A percentile compares a stretch with the other conserved stretches of the same genome.
Evolutionary conservation across 139 green algal genomes (phyloP).

Genomic region (Raphidocelis subcapitata): DNA sequence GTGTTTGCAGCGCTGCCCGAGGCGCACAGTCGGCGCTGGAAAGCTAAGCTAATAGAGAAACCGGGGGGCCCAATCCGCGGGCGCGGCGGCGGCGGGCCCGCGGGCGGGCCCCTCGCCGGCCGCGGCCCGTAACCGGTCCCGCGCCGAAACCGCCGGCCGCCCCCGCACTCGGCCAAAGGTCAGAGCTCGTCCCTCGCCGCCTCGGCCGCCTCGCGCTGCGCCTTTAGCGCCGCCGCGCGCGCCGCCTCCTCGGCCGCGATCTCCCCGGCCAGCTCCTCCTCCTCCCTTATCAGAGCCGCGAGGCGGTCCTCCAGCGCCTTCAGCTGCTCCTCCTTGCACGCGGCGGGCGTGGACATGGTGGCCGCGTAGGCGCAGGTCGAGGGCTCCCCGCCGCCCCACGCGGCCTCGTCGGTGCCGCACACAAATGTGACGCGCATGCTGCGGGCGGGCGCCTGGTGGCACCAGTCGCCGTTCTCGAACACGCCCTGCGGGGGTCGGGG

Average conservation of each 20-base stretch:
- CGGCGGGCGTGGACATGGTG: conserved; percentile 59
- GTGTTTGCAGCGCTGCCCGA: too few relatives aligned
- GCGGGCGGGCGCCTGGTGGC: conserved; percentile 67
- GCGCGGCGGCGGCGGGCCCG: too few relatives aligned
- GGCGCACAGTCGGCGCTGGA: too few relatives aligned
- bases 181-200: background rate
- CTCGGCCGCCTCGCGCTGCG: background rate
- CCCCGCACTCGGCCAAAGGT: background rate
- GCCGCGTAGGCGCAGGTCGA: conserved; percentile 74
- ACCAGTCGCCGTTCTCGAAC: conserved; percentile 59
- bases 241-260: conserved; percentile 21
- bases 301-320: conserved; percentile 27
- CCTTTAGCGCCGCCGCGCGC: background rate
- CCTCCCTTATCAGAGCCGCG: conserved; percentile 7
- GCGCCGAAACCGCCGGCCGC: too few relatives aligned
- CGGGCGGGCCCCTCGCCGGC: too few relatives aligned
- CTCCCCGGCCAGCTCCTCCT: conserved; percentile 30
- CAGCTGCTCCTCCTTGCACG: conserved; percentile 47
- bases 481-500: conserved; percentile 15
- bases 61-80: too few relatives aligned
- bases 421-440: conserved; percentile 60
- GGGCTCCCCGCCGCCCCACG: conserved; percentile 73
- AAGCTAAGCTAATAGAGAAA: too few relatives aligned
- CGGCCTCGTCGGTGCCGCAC: conserved; percentile 62
- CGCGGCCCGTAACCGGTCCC: too few relatives aligned